phyloP scores from a whole-genome alignment of 306 rosid species.

The Dryas drummondii region DNA sequence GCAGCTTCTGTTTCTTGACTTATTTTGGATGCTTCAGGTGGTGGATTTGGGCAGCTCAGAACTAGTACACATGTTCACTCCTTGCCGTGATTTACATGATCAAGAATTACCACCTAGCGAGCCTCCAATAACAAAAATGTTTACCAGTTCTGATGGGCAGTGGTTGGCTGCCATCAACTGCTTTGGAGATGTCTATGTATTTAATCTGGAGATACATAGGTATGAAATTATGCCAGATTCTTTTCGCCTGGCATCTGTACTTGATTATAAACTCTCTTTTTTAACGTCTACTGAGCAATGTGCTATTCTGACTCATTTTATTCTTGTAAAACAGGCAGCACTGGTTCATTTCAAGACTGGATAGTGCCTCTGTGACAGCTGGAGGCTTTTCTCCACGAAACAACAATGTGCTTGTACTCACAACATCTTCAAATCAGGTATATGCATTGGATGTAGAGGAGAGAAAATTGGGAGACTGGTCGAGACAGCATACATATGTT shows the following conservation, averaged over 20 bases:
- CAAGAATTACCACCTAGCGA: slow-evolving; percentile 61
- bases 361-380: slow-evolving; percentile 88
- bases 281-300: neutral
- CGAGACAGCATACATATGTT: slow-evolving; percentile 55
- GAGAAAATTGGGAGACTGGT: slow-evolving; percentile 88
- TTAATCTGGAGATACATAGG: slow-evolving; percentile 84
- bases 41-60: slow-evolving; percentile 54
- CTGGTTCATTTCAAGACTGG: slow-evolving; percentile 93
- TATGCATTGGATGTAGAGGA: slow-evolving; percentile 90
- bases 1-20: slow-evolving; percentile 17
- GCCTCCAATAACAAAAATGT: slow-evolving; percentile 93
- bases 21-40: slow-evolving; percentile 49
- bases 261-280: neutral
- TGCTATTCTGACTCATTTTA: neutral
- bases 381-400: slow-evolving; percentile 86
- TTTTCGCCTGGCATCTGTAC: neutral
- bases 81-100: slow-evolving; percentile 52
- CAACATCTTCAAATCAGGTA: slow-evolving; percentile 93
- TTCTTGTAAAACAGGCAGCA: slow-evolving; percentile 67
- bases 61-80: slow-evolving; percentile 69
- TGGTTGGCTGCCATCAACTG: slow-evolving; percentile 99
- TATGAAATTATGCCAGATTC: slow-evolving; percentile 18
- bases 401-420: slow-evolving; percentile 66
- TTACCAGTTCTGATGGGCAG: slow-evolving; percentile 88
- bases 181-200: slow-evolving; percentile 87